Conservation (phyloP, 345 rosid genomes). For the Brassica rapa region DNA sequence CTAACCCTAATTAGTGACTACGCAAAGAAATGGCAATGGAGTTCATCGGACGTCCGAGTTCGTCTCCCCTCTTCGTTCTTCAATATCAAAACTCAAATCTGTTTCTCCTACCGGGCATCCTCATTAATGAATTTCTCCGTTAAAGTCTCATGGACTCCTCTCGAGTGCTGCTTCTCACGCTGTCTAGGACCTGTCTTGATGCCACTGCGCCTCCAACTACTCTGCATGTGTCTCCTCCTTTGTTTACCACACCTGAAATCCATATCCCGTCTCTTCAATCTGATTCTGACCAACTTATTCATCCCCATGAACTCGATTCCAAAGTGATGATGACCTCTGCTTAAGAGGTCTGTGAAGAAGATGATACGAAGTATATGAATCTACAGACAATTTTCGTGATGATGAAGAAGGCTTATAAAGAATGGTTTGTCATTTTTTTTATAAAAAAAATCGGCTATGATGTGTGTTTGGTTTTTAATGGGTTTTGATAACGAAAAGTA, state of each 20-base stretch:
- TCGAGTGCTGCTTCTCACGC: too few relatives aligned
- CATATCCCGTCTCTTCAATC: background rate
- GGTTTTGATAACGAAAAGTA: background rate
- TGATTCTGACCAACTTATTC: slow-evolving; percentile 2
- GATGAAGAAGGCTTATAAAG: background rate
- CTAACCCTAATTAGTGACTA: too few relatives aligned
- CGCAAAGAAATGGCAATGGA: too few relatives aligned
- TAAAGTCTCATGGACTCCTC: too few relatives aligned
- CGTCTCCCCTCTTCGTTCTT: too few relatives aligned
- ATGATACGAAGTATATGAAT: slow-evolving; percentile 5
- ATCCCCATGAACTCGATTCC: slow-evolving; percentile 16
- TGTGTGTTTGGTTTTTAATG: background rate
- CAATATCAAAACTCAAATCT: too few relatives aligned
- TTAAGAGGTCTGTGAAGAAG: slow-evolving; percentile 27
- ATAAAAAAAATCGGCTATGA: background rate
- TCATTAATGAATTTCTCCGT: too few relatives aligned
- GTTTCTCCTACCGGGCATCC: too few relatives aligned
- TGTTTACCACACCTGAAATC: background rate
- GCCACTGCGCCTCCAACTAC: background rate
- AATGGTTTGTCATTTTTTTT: background rate
- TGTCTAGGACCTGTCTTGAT: too few relatives aligned
- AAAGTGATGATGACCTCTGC: slow-evolving; percentile 21
- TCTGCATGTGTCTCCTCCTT: background rate
- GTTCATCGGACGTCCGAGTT: too few relatives aligned
- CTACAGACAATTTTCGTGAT: background rate